Evolutionary conservation across 225 moss, liverwort and hornwort species (phyloP), one percentile per base, ranked within the genome.

Genomic region (Anthoceros angustus): DNA sequence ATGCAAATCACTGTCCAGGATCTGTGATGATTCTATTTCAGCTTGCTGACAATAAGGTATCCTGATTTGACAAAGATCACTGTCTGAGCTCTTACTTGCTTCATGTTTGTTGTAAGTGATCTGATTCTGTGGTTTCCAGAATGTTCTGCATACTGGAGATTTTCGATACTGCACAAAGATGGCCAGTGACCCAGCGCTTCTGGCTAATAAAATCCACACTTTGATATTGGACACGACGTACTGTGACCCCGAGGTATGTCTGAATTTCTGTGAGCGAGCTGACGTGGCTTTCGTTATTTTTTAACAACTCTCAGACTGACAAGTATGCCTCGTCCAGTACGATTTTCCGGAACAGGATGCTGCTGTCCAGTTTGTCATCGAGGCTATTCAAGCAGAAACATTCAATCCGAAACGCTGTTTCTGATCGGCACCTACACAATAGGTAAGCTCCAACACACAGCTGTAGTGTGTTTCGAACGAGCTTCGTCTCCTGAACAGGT

Each of bases 1-100:
- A 99, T 86, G 98, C 98, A 40, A 99, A 99, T 77, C 98, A 99
- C 77, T 99, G 98, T 78, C 98, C 98, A 71, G 98, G 98, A 74
- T 89, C 98, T 46, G 87, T 99, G 12, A 99, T 99, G 98, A 89
- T 99, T 69, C 77, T 99, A 24, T 99, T 99, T 78, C 89, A 99
- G 77, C 98, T 87, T 63, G 84, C 83, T 5, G 79, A 87, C 72
- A 87, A 86, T 67, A 83, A 92, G 86, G 95, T 98, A 79, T 83
- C 79, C 62, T 69, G 45, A 2, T 11, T 41, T 40, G 18, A 7
- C 8, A 55, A 23, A 55, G 6, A 55, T 55, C 23, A 15, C 32
- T 32, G 32, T 18, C 8, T 12, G 55, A 55, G 39, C n/a, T 11
- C 42, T 42, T 39, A 8, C 15, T 21, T 11, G 11, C 9, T 41